Evolutionary conservation across 345 rosid genomes (phyloP).

Genomic region (Salix arbutifolia): DNA sequence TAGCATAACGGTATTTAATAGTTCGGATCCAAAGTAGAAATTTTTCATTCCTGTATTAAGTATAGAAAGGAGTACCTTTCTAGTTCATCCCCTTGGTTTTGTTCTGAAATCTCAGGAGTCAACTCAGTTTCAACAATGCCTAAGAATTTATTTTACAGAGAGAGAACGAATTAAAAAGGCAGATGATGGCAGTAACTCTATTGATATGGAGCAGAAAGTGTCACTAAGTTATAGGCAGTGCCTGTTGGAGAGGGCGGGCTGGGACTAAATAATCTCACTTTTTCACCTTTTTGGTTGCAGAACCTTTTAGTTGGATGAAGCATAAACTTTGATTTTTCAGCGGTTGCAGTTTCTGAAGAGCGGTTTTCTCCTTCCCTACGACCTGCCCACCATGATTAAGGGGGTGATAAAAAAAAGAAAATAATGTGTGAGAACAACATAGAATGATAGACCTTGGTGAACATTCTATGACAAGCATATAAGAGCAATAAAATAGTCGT

Average conservation of each 20-base stretch:
- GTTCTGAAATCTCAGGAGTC: conserved; percentile 45
- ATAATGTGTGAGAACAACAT: neutral
- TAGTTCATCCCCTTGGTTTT: conserved; percentile 57
- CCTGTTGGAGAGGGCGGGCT: conserved; percentile 49
- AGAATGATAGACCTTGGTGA: neutral
- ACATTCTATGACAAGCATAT: neutral
- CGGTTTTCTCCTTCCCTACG: conserved; percentile 21
- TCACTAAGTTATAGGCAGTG: conserved; percentile 22
- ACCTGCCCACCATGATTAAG: conserved; percentile 28
- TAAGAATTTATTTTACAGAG: conserved; percentile 20
- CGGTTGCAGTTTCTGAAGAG: conserved; percentile 28
- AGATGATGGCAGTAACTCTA: neutral
- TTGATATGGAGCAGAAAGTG: conserved; percentile 9
- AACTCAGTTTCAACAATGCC: conserved; percentile 45
- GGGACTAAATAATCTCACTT: conserved; percentile 35
- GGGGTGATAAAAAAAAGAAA: conserved; percentile 3
- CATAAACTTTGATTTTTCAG: conserved; percentile 39
- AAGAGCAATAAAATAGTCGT: conserved; percentile 17
- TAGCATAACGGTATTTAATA: conserved; percentile 8
- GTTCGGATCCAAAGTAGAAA: neutral
- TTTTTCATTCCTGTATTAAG: neutral
- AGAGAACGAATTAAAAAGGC: neutral
- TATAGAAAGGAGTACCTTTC: conserved; percentile 51
- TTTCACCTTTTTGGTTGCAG: conserved; percentile 31
- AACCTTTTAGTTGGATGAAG: conserved; percentile 45